Percentiles rank a stretch among this genome's conserved stretches.
These are phyloP conservation scores for Apiospora arundinis DNA, from an alignment of 2,329 filamentous ascomycete genomes.

Conservation along the genomic window DNA sequence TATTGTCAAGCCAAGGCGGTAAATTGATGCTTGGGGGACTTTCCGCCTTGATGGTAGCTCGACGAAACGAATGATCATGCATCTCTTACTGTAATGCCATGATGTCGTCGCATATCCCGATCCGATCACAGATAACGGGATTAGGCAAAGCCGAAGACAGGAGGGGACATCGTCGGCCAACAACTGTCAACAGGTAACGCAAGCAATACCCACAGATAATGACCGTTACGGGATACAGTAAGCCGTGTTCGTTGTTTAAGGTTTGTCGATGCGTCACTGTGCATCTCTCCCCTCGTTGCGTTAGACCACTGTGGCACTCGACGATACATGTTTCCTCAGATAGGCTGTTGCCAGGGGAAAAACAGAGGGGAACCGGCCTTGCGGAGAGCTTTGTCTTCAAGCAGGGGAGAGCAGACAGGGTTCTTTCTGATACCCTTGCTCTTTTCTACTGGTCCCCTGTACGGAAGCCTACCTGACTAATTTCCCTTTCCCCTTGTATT, in stretches of 20 bases:
- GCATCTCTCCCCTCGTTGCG: not conserved
- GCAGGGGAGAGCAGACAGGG: not conserved
- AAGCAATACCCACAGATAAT: not conserved
- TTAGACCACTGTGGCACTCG: conserved; percentile 2
- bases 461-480: conserved; percentile 6
- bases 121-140: not conserved
- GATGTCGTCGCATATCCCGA: not conserved
- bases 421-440: conserved; percentile 8
- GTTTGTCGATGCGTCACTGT: conserved; percentile 13
- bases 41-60: not conserved
- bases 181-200: not conserved
- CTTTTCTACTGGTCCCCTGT: not conserved
- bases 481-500: conserved; percentile 7
- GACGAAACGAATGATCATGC: conserved; percentile 1
- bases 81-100: not conserved
- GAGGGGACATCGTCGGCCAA: not conserved
- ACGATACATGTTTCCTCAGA: not conserved
- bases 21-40: not conserved
- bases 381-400: not conserved
- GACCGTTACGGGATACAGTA: conserved; percentile 7
- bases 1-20: not conserved
- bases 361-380: not conserved
- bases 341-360: not conserved
- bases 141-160: not conserved
- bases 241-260: not conserved